Conservation (phyloP, 2,329 filamentous ascomycete species). For the Madurella fahalii region DNA sequence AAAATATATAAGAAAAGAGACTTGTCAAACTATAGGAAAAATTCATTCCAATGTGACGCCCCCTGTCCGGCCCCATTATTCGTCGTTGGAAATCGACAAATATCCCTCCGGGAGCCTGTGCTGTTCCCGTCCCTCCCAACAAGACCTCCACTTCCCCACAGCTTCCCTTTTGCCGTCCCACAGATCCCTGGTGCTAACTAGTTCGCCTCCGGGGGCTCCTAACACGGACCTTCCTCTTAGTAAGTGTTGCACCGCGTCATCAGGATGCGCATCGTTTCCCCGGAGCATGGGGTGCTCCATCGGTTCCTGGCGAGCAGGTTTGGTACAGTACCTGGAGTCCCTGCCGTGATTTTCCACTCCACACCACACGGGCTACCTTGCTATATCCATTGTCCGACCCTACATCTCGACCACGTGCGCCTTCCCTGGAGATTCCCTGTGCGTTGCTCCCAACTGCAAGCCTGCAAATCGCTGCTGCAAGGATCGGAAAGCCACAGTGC, state of each 20-base stretch:
- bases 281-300: background rate
- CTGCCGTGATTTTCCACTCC: background rate
- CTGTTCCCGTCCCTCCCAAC: background rate
- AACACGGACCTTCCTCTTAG: conserved; percentile 1
- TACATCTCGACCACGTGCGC: no score
- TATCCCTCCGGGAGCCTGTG: no score
- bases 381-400: background rate
- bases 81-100: no score
- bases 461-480: background rate
- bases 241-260: conserved; percentile 1
- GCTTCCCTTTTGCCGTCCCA: background rate
- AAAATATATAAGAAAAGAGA: no score
- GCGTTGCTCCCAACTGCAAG: background rate
- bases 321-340: background rate
- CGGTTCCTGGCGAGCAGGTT: background rate
- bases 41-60: no score
- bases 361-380: background rate
- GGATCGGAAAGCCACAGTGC: background rate
- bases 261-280: background rate
- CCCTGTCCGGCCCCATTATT: no score
- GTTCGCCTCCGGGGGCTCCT: conserved; percentile 2
- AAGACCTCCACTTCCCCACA: conserved; percentile 5
- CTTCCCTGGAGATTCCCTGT: background rate
- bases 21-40: no score
- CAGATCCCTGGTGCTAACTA: conserved; percentile 2